Percentiles rank a stretch among this genome's conserved stretches.
These are phyloP conservation scores for Coprinopsis strossmayeri DNA, from an alignment of 768 basidiomycete genomes.

Conservation along the genomic window DNA sequence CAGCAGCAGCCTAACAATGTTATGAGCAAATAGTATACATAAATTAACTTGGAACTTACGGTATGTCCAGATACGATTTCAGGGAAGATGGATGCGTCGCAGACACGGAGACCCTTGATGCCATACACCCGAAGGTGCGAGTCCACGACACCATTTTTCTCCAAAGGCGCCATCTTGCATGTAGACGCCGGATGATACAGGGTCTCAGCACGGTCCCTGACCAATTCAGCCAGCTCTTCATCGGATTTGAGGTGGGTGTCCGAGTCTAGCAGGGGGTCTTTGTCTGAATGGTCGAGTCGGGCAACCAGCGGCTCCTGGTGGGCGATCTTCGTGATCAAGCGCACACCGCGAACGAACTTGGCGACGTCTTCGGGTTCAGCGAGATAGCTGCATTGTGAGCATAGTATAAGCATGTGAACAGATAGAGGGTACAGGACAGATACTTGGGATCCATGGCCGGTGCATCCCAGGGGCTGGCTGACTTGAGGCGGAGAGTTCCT, in stretches of 20 bases:
- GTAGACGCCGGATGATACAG: conserved; percentile 40
- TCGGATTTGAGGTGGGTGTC: conserved; percentile 27
- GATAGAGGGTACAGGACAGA: conserved; percentile 4
- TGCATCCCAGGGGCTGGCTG: conserved; percentile 28
- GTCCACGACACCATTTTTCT: conserved; percentile 38
- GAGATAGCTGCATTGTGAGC: conserved; percentile 30
- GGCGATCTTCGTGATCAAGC: conserved; percentile 27
- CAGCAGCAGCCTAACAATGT: conserved; percentile 28
- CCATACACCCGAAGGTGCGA: conserved; percentile 37
- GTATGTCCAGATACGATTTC: conserved; percentile 13
- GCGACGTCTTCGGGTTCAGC: conserved; percentile 29
- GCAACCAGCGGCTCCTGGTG: conserved; percentile 27
- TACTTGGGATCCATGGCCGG: conserved; percentile 35
- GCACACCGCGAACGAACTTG: conserved; percentile 31
- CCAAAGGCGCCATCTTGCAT: conserved; percentile 37
- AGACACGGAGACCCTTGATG: conserved; percentile 32
- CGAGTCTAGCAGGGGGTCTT: conserved; percentile 29
- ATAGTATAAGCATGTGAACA: not conserved
- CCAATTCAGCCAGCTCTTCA: conserved; percentile 30
- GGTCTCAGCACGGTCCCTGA: conserved; percentile 36
- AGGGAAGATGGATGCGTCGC: conserved; percentile 12
- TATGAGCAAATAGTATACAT: too few species aligned
- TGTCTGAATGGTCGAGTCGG: conserved; percentile 24
- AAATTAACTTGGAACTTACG: too few species aligned
- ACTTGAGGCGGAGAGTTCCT: conserved; percentile 30